Percentiles rank a stretch among this genome's conserved stretches.
Evolutionary conservation across 1,284 basidiomycete genomes (phyloP).

Genomic region (Apiotrichum siamense): DNA sequence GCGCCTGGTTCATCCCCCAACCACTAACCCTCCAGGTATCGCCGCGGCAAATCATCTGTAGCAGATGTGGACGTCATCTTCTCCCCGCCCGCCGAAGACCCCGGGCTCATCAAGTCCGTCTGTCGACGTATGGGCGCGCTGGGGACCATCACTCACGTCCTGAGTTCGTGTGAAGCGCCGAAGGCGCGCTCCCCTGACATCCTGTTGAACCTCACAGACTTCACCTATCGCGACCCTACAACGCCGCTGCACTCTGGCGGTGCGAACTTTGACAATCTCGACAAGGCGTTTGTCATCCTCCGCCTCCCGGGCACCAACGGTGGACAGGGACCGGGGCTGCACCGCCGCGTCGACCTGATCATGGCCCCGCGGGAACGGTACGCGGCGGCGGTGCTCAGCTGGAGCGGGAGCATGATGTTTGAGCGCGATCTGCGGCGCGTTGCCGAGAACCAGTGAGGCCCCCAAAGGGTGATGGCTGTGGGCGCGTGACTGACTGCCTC

Average conservation of each 20-base stretch:
- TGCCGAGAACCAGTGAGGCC: slow-evolving; percentile 32
- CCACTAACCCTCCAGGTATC: too few species aligned
- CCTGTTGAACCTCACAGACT: too few species aligned
- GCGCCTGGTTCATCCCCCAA: too few species aligned
- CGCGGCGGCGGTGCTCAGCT: slow-evolving; percentile 42
- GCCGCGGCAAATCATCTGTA: slow-evolving; percentile 40
- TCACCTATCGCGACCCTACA: slow-evolving; percentile 20
- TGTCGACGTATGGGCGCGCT: slow-evolving; percentile 29
- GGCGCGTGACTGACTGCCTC: neutral
- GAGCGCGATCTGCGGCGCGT: slow-evolving; percentile 45
- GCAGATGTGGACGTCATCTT: slow-evolving; percentile 46
- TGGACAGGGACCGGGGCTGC: slow-evolving; percentile 10
- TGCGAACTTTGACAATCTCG: slow-evolving; percentile 46
- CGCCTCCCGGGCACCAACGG: slow-evolving; percentile 20
- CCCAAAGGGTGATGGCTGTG: neutral
- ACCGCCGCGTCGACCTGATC: slow-evolving; percentile 45
- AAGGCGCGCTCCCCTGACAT: too few species aligned
- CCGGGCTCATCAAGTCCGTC: slow-evolving; percentile 30
- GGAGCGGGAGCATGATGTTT: slow-evolving; percentile 49
- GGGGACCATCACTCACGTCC: slow-evolving; percentile 44
- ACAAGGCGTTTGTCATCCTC: slow-evolving; percentile 45
- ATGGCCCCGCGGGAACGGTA: slow-evolving; percentile 39
- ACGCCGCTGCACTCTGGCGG: slow-evolving; percentile 29
- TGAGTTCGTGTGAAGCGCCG: slow-evolving; percentile 43
- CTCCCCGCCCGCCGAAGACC: slow-evolving; percentile 26